These are phyloP conservation scores for Fusarium continuum DNA, from an alignment of 2,329 filamentous ascomycete genomes.

Conservation along the genomic window DNA sequence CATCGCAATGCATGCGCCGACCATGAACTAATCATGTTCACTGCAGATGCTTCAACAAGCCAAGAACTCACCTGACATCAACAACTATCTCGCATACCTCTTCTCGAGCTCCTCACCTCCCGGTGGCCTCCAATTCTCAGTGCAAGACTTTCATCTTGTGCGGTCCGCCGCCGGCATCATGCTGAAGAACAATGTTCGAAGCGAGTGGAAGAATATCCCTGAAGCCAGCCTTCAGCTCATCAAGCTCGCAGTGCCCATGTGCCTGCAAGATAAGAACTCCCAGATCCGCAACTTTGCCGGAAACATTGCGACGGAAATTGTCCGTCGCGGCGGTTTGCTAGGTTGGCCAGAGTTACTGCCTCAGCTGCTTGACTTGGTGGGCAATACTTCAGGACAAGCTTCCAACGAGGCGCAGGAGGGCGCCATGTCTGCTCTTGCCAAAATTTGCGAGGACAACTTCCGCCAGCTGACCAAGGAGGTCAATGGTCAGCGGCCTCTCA, in stretches of 20 bases:
- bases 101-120: slow-evolving; percentile 77
- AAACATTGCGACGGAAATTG: slow-evolving; percentile 92
- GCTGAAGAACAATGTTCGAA: slow-evolving; percentile 91
- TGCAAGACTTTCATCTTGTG: slow-evolving; percentile 75
- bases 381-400: slow-evolving; percentile 74
- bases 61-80: slow-evolving; percentile 88
- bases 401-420: slow-evolving; percentile 84
- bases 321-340: slow-evolving; percentile 83
- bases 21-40: slow-evolving; percentile 34
- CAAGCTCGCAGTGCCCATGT: slow-evolving; percentile 79
- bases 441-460: slow-evolving; percentile 97
- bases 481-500: slow-evolving; percentile 86
- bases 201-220: slow-evolving; percentile 78
- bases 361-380: slow-evolving; percentile 80
- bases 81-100: slow-evolving; percentile 95
- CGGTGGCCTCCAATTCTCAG: slow-evolving; percentile 65
- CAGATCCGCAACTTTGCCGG: slow-evolving; percentile 91
- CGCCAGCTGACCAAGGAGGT: slow-evolving; percentile 87
- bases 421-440: slow-evolving; percentile 89
- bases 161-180: slow-evolving; percentile 91
- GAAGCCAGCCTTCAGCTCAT: slow-evolving; percentile 78
- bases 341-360: slow-evolving; percentile 92
- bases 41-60: slow-evolving; percentile 90
- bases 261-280: slow-evolving; percentile 80
- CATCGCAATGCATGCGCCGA: slow-evolving; percentile 23